Evolutionary conservation across 2,329 filamentous ascomycete genomes (phyloP), one percentile per base, ranked within the genome.

Genomic region (Hypoxylon sp.): DNA sequence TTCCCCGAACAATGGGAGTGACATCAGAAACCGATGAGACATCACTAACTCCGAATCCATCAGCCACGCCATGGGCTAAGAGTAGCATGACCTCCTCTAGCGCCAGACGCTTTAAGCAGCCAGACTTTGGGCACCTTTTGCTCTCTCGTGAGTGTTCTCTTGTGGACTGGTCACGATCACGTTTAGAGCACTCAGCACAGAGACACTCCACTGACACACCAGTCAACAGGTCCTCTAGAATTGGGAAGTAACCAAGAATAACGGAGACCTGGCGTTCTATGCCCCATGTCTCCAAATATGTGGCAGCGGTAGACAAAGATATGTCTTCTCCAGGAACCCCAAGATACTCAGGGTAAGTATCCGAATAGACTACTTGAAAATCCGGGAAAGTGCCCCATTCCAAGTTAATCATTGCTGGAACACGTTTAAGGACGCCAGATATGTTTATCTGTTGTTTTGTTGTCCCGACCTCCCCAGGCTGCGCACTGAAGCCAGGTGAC

Each of bases 371-470:
- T 9, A 34, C 30, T 17, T 34, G 30, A 14, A 30, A 52, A 21
- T 5, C 5, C 9, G 49, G 49, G 7, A 23, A 52, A 2, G 17
- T 30, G 2, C 49, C 30, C 49, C 49, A 52, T 34, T 38, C 49
- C 9, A 52, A 36, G 21, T 52, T 52, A 14, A 52, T 52, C n/a
- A 52, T 52, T 14, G 30, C 49, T 6, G 49, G 49, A 19, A 34
- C 9, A 23, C 49, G 36, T 17, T 36, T 36, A n/a, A 52, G 49
- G 11, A 36, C 9, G 19, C 21, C 17, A 14, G 49, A 52, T 4
- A 52, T 17, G 4, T 30, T 34, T 21, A 36, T 21, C 17, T 36
- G 30, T 21, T 52, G 30, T 52, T n/a, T n/a, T 21, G 49, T 9
- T 19, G 11, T 14, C 14, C 9, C 19, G 9, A 38, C n/a, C 23